A percentile compares a stretch with the other conserved stretches of the same genome.
These are phyloP conservation scores for Populus ilicifolia DNA, from an alignment of 345 rosid genomes.

Conservation along the genomic window DNA sequence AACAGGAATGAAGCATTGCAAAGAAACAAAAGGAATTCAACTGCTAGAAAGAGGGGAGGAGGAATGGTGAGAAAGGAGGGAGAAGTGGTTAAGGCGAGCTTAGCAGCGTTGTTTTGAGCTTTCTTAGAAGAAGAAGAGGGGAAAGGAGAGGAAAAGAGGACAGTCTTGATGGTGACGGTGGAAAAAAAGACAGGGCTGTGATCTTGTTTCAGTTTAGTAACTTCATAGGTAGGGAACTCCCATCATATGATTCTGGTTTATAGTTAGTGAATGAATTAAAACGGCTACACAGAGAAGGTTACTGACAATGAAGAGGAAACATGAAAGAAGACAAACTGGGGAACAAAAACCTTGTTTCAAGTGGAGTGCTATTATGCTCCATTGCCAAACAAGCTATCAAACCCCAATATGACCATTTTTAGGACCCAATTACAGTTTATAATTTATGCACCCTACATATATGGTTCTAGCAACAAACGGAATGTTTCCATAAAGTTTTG, in stretches of 20 bases:
- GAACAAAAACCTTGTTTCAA: too few species aligned
- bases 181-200: conserved; percentile 37
- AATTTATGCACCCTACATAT: too few species aligned
- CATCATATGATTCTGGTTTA: conserved; percentile 5
- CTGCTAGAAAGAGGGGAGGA: not conserved
- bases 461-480: too few species aligned
- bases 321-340: too few species aligned
- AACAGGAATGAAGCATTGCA: not conserved
- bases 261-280: too few species aligned
- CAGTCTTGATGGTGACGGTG: conserved; percentile 34
- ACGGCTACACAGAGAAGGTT: too few species aligned
- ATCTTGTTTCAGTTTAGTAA: conserved; percentile 24
- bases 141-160: conserved; percentile 16
- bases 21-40: not conserved
- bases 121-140: conserved; percentile 28
- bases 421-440: too few species aligned
- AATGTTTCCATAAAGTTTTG: too few species aligned
- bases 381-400: too few species aligned
- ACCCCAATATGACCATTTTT: too few species aligned
- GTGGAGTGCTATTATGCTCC: too few species aligned
- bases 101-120: conserved; percentile 45
- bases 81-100: conserved; percentile 30
- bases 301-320: too few species aligned
- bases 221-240: conserved; percentile 28
- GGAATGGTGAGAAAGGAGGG: not conserved